These are phyloP conservation scores for Serendipita sp. DNA, from an alignment of 768 basidiomycete genomes.

Conservation along the genomic window DNA sequence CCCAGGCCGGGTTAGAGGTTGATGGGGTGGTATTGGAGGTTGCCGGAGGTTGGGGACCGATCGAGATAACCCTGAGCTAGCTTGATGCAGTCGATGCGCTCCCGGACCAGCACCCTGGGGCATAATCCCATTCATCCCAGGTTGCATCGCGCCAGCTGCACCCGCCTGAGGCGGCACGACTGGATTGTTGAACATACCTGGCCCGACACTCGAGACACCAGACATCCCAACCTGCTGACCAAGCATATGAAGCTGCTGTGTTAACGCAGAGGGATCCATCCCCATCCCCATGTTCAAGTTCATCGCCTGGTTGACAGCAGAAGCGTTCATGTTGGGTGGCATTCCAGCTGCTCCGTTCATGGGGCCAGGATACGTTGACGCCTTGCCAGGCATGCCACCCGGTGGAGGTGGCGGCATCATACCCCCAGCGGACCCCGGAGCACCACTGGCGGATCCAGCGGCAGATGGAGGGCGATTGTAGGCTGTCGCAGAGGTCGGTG, in stretches of 20 bases:
- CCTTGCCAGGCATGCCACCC: neutral
- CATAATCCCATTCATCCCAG: neutral
- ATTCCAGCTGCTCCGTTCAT: neutral
- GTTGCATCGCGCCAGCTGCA: neutral
- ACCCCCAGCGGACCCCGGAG: neutral
- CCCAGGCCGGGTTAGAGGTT: neutral
- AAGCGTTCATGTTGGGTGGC: neutral
- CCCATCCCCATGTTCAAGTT: constrained; percentile 8
- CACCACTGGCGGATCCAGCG: neutral
- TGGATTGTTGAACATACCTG: neutral
- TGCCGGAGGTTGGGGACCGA: neutral
- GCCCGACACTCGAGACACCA: constrained; percentile 7
- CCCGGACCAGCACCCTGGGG: neutral
- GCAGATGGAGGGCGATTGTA: neutral
- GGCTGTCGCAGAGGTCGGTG: neutral
- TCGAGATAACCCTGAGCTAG: neutral
- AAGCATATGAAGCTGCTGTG: constrained; percentile 15
- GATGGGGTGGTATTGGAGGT: neutral
- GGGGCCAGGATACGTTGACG: too few species aligned
- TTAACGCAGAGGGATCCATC: constrained; percentile 17
- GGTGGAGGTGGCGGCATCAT: neutral
- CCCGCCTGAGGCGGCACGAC: neutral
- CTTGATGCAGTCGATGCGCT: neutral
- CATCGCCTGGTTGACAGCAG: too few species aligned
- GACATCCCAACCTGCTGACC: constrained; percentile 12